Evolutionary conservation across 2,329 filamentous ascomycete species (phyloP), one percentile per base, ranked within the genome.

Genomic region (Penicillium sp.): DNA sequence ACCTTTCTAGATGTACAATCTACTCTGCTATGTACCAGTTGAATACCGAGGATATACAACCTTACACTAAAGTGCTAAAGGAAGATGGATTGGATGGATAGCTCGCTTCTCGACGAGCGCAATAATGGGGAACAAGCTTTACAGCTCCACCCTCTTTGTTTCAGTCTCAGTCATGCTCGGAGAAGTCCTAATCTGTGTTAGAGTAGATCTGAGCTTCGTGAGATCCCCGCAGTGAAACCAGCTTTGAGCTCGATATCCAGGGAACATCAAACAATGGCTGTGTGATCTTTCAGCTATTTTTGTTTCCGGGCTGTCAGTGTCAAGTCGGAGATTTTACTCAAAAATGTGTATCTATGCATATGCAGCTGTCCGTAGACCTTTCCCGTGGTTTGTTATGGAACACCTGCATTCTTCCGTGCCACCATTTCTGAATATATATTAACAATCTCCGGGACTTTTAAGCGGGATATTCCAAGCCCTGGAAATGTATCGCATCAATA

Each of bases 1-100:
- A 66, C 33, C 13, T 45, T 29, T 56, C 27, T 52, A 47, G 56
- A 59, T 56, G 52, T 61, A 60, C 51, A 65, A 63, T 59, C 35
- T 54, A 62, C 59, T 63, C 49, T 59, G 39, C 50, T 61, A 54
- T 61, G 59, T 64, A 50, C 42, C 21, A 52, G 37, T 52, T 24
- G 27, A 21, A 29, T 49, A 49, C 11, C 4, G 14, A 22, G 3
- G 22, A 22, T 22, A 22, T 22, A 22, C 22, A 22, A 3, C 22
- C 22, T 22, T 22, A 22, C 22, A 22, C 3, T 22, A 22, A 22
- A 22, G 22, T 22, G 22, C 22, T 22, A 3, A 22, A 22, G 3
- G 22, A 3, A 22, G 22, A 22, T 22, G 22, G 22, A 2, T 22
- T 22, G 3, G 24, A 24, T 24, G 5, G 26, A 19, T 39, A 19